Percentiles rank a stretch among this genome's conserved stretches.
Conservation (phyloP, 2,329 filamentous ascomycete genomes). For the Corynespora cassiicola region DNA sequence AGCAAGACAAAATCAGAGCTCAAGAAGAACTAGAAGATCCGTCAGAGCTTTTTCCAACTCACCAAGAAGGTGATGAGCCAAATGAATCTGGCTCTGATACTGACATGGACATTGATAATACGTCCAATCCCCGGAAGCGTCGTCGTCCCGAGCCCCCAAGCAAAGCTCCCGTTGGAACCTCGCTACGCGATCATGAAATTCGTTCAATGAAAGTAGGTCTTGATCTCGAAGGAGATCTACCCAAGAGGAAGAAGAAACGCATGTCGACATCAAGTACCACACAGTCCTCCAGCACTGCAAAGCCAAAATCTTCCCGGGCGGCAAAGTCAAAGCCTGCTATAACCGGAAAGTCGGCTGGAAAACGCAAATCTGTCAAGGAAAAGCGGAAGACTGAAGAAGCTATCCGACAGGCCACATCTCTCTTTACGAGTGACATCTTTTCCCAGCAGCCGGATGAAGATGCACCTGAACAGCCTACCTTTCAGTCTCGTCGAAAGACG, state of each 20-base stretch:
- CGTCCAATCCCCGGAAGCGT: constrained; percentile 19
- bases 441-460: constrained; percentile 32
- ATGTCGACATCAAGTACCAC: neutral
- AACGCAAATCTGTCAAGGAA: constrained; percentile 21
- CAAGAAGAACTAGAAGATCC: constrained; percentile 20
- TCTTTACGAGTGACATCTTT: constrained; percentile 41
- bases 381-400: constrained; percentile 23
- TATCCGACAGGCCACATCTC: constrained; percentile 23
- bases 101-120: constrained; percentile 5
- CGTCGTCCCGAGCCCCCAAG: constrained; percentile 16
- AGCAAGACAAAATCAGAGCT: constrained; percentile 21
- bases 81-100: constrained; percentile 11
- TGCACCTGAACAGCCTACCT: constrained; percentile 28
- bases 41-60: no score
- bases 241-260: constrained; percentile 31
- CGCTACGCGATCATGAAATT: constrained; percentile 35
- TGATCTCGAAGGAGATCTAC: constrained; percentile 26
- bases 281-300: no score
- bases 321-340: no score
- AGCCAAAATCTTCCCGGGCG: constrained; percentile 5
- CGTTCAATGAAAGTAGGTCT: constrained; percentile 37
- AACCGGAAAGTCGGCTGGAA: constrained; percentile 9
- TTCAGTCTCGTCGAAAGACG: constrained; percentile 28
- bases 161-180: constrained; percentile 12
- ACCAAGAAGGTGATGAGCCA: constrained; percentile 15